Evolutionary conservation across 2,329 filamentous ascomycete species (phyloP).

Genomic region (Thelonectria rubi): DNA sequence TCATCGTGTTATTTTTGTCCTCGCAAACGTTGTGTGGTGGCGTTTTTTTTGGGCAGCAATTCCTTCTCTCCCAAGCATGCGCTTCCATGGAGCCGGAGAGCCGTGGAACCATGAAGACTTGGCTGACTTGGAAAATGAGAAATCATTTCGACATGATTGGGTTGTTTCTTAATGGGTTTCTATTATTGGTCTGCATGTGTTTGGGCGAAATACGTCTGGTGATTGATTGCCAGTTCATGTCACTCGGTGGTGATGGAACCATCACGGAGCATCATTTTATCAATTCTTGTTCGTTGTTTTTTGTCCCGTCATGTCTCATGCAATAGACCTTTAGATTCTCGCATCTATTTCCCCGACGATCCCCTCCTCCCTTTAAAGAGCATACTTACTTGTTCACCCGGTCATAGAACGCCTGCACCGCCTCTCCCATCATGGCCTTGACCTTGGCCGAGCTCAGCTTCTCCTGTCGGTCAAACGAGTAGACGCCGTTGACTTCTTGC

Average conservation of each 20-base stretch:
- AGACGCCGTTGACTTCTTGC: constrained; percentile 74
- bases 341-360: not conserved
- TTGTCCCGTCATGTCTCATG: not conserved
- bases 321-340: not conserved
- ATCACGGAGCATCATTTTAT: not conserved
- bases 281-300: not conserved
- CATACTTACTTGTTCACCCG: constrained; percentile 29
- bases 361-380: no score
- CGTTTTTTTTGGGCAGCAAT: not conserved
- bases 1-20: not conserved
- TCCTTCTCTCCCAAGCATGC: not conserved
- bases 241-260: no score
- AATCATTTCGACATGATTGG: no score
- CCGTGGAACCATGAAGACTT: not conserved
- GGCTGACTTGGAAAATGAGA: no score
- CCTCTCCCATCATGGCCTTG: constrained; percentile 65
- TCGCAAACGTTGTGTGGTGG: not conserved
- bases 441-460: constrained; percentile 68
- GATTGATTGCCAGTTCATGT: no score
- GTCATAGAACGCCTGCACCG: constrained; percentile 57
- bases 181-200: not conserved
- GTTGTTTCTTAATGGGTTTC: not conserved
- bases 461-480: constrained; percentile 67
- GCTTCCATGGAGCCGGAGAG: not conserved
- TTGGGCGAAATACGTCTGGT: not conserved